Conservation (phyloP, 2,329 filamentous ascomycete genomes). For the Cladosporium sp. region DNA sequence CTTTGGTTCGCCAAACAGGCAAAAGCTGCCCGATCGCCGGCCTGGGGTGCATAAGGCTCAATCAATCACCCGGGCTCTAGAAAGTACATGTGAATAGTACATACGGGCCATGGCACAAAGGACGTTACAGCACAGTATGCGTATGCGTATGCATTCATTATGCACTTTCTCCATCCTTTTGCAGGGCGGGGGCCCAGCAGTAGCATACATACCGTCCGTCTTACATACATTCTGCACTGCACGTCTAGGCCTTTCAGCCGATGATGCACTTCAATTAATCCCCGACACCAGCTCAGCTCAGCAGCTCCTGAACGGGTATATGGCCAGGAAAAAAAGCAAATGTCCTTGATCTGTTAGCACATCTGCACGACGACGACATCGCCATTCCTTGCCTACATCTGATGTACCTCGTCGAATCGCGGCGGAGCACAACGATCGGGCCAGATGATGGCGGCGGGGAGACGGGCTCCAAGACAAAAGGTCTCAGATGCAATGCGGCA, state of each 20-base stretch:
- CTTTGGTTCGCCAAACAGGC: neutral
- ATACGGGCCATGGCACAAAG: neutral
- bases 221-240: conserved; percentile 7
- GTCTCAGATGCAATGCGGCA: conserved; percentile 1
- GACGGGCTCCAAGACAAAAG: neutral
- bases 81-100: neutral
- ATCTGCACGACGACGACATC: conserved; percentile 10
- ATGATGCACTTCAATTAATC: neutral
- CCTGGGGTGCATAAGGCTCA: conserved; percentile 6
- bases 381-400: neutral
- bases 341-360: neutral
- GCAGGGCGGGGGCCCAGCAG: neutral
- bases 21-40: conserved; percentile 6
- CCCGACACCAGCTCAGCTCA: neutral
- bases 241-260: neutral
- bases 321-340: neutral
- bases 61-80: neutral
- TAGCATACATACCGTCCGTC: neutral
- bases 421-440: neutral
- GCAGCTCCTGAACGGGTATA: neutral
- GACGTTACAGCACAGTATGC: neutral
- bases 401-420: neutral
- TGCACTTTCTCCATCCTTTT: conserved; percentile 3
- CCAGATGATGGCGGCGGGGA: conserved; percentile 9
- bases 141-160: neutral